Percentiles rank a stretch among this genome's conserved stretches.
phyloP scores from a whole-genome alignment of 805 yeast species.

The Huiozyma naganishii region DNA sequence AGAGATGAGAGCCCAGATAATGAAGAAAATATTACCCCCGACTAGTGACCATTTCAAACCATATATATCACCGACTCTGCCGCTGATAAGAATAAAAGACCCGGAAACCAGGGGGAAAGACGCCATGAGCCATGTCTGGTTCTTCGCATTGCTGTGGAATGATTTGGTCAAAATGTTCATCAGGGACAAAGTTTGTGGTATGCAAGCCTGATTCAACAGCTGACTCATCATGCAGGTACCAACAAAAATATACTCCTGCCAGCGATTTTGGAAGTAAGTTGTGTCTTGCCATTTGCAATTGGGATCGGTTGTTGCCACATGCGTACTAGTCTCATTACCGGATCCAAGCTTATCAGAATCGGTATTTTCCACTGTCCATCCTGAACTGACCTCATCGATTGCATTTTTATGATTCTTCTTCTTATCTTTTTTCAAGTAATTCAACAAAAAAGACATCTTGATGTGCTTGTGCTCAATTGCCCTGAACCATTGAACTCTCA shows the following conservation, averaged over 20 bases:
- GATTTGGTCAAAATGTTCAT: constrained; percentile 27
- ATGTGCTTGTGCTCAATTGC: too few species aligned
- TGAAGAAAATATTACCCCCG: constrained; percentile 44
- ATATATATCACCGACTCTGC: constrained; percentile 61
- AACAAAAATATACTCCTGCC: constrained; percentile 22
- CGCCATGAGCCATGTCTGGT: constrained; percentile 57
- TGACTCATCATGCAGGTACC: constrained; percentile 28
- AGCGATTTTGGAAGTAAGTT: constrained; percentile 10
- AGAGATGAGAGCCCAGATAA: constrained; percentile 47
- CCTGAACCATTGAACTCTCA: too few species aligned
- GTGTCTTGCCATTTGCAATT: constrained; percentile 12
- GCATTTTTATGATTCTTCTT: too few species aligned
- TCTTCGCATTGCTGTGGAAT: constrained; percentile 25
- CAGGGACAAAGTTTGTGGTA: constrained; percentile 30
- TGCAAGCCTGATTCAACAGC: constrained; percentile 32
- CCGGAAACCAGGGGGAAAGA: constrained; percentile 63
- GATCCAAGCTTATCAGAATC: too few species aligned
- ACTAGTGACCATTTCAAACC: constrained; percentile 49
- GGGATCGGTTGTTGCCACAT: neutral
- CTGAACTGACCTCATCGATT: too few species aligned
- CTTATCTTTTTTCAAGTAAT: too few species aligned
- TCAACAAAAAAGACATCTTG: too few species aligned
- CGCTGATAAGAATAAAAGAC: constrained; percentile 57
- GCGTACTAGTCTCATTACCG: too few species aligned
- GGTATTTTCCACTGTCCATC: too few species aligned